A percentile compares a stretch with the other conserved stretches of the same genome.
Conservation (phyloP, 345 rosid species). For the Erodium maritimum region DNA sequence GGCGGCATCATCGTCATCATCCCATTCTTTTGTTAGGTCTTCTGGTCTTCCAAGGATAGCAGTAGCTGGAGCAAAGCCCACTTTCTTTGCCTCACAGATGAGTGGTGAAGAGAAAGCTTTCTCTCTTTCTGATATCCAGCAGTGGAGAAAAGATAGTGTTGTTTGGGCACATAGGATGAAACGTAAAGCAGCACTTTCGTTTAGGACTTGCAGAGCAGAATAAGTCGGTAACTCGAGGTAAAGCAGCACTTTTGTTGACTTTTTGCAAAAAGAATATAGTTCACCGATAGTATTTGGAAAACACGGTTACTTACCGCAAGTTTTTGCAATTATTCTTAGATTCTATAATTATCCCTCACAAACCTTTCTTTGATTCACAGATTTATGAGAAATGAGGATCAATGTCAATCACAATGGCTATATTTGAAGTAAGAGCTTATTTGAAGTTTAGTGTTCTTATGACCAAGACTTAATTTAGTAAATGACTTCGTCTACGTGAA, state of each 20-base stretch:
- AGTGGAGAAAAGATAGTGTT: neutral
- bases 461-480: neutral
- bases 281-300: no score
- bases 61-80: neutral
- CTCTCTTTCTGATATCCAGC: neutral
- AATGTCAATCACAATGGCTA: neutral
- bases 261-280: no score
- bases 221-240: neutral
- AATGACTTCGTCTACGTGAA: neutral
- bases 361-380: neutral
- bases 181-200: neutral
- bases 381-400: neutral
- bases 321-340: no score
- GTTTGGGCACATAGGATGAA: neutral
- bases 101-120: neutral
- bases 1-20: no score
- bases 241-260: no score
- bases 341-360: neutral
- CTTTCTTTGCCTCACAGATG: neutral
- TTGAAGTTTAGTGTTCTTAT: no score
- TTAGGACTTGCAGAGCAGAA: neutral
- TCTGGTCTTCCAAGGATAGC: neutral
- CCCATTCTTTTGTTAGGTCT: neutral
- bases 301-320: no score
- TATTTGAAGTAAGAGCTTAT: no score